Percentiles rank a stretch among this genome's conserved stretches.
These are phyloP conservation scores for Solidago caesia DNA, from an alignment of 129 eudicot species.

Conservation along the genomic window DNA sequence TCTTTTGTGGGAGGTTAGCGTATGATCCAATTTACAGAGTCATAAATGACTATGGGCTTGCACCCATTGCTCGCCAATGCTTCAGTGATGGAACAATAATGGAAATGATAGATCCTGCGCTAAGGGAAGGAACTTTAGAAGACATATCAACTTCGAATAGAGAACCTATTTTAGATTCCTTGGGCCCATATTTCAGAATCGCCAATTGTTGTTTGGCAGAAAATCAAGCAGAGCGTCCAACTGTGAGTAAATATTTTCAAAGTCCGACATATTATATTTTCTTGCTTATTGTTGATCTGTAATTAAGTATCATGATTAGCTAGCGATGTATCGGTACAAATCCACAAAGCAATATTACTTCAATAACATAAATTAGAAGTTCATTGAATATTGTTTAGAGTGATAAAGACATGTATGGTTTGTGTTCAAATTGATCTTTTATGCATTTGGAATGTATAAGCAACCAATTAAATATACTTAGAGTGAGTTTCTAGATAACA, in stretches of 20 bases:
- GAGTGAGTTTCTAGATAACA: neutral
- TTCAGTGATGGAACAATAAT: neutral
- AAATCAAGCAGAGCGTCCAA: neutral
- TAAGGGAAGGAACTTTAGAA: neutral
- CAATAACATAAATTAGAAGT: too few species aligned
- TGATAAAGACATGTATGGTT: neutral
- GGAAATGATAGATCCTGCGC: neutral
- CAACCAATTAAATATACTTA: neutral
- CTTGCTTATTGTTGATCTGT: too few species aligned
- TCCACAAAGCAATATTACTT: too few species aligned
- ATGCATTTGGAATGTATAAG: neutral
- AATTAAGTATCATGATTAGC: too few species aligned
- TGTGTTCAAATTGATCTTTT: neutral
- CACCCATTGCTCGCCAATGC: neutral
- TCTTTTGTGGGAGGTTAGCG: too few species aligned
- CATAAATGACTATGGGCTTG: conserved; percentile 1
- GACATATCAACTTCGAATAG: neutral
- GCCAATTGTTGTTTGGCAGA: neutral
- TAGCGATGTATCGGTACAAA: too few species aligned
- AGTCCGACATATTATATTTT: too few species aligned
- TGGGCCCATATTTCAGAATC: neutral
- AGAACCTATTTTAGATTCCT: neutral
- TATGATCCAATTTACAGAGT: neutral
- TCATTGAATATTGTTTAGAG: too few species aligned
- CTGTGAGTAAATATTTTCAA: neutral